A percentile compares a stretch with the other conserved stretches of the same genome.
phyloP scores from a whole-genome alignment of 345 rosid genomes.

The Noccaea bulbosa region DNA sequence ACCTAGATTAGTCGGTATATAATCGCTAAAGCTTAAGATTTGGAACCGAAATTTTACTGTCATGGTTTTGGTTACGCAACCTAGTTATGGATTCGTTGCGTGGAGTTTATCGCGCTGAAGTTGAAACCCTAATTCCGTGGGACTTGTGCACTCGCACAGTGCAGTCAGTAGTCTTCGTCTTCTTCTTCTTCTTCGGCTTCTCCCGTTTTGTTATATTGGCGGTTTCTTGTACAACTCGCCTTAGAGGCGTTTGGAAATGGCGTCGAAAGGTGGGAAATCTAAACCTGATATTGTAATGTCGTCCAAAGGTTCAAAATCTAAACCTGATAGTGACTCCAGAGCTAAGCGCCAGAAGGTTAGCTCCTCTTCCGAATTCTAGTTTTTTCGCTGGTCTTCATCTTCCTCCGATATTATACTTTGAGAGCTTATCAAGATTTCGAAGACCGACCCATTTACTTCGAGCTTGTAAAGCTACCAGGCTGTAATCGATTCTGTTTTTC shows the following conservation, averaged over 20 bases:
- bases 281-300: conserved; percentile 66
- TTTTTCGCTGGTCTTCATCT: conserved; percentile 10
- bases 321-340: conserved; percentile 80
- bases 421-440: conserved; percentile 3
- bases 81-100: conserved; percentile 27
- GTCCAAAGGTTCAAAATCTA: conserved; percentile 41
- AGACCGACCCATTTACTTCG: background rate
- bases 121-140: conserved; percentile 42
- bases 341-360: conserved; percentile 90
- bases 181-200: background rate
- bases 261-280: conserved; percentile 43
- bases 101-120: conserved; percentile 25
- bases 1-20: conserved; percentile 17
- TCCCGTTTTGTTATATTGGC: background rate
- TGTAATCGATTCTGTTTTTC: conserved; percentile 5
- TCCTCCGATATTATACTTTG: background rate
- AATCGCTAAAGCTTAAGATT: conserved; percentile 24
- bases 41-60: conserved; percentile 1
- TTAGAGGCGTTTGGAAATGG: conserved; percentile 33
- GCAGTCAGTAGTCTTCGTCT: conserved; percentile 9
- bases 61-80: conserved; percentile 10
- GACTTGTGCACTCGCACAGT: conserved; percentile 1
- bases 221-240: conserved; percentile 15
- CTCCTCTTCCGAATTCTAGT: background rate
- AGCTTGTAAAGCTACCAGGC: background rate